Base-by-base conservation (phyloP, 2,329 filamentous ascomycete species). In the Metarhizium anisopliae region DNA sequence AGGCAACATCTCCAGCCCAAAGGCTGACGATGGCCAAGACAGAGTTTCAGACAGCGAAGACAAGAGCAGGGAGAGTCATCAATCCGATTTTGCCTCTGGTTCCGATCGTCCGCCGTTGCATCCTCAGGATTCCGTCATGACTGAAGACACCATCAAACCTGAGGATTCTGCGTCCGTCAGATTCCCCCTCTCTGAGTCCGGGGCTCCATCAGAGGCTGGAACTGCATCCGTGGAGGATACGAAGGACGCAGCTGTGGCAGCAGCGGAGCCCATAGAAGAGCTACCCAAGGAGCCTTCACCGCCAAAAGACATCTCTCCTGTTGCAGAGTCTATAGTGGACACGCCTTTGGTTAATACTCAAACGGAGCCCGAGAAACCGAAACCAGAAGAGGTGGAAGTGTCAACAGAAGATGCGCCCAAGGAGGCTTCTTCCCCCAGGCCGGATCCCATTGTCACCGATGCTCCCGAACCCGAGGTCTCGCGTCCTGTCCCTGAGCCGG, bases 1-100 rank as follows among this genome's bases (percentile, higher is more conserved):
- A 10, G 71, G 71, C 32, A 74, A 74, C 16, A 73, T 74, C 54
- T 62, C 66, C 11, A 68, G 68, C 6, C 70, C 71, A 4, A 67
- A 64, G 52, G 59, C 64, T 16, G 67, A 69, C 3, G 63, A 66
- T 3, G 57, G 59, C 6, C 53, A 54, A 0, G 60, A 62, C 10
- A 66, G 64, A 38, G 60, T 54, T 0, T 61, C 62, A 6, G 65
- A 67, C 18, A 57, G 55, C 11, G 65, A 62, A 18, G 59, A 64
- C 6, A 68, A 67, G 52, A 54, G 58, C n/a, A 59, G 59, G n/a
- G 63, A 64, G 6, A 66, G 65, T n/a, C 53, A 59, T 7, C 56
- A 60, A 11, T 29, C 60, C 13, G 65, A 64, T 4, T 58, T 59
- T 18, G 59, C 63, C n/a, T 40, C 54, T 10, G n/a, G 53, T 2